Percentiles rank a stretch among this genome's conserved stretches.
Evolutionary conservation across 352 stramenopile species (phyloP).

Genomic region (Thraustochytrium striatum): DNA sequence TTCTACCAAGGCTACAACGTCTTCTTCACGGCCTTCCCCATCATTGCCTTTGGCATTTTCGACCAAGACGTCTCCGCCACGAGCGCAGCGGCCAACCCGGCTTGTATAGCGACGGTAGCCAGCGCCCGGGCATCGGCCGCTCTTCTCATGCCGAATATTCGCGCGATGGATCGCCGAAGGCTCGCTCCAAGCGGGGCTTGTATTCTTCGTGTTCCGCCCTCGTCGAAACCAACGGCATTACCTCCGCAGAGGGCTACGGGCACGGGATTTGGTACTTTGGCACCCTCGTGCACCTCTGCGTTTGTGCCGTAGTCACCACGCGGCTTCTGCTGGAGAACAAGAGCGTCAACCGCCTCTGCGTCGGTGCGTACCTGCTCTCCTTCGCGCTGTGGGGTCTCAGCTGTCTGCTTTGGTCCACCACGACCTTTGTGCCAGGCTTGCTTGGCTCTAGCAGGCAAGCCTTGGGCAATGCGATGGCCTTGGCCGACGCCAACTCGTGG

Average conservation of each 20-base stretch:
- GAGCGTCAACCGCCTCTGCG: not conserved
- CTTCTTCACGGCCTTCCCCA: conserved; percentile 74
- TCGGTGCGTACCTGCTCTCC: conserved; percentile 21
- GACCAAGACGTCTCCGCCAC: conserved; percentile 74
- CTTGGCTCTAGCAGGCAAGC: conserved; percentile 1
- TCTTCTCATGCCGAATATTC: conserved; percentile 24
- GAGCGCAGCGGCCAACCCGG: conserved; percentile 67
- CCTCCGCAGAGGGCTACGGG: conserved; percentile 2
- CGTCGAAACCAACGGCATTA: not conserved
- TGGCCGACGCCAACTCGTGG: not conserved
- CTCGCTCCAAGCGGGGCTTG: not conserved
- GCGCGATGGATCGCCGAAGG: conserved; percentile 24
- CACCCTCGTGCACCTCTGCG: not conserved
- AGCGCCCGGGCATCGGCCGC: not conserved
- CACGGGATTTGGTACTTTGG: conserved; percentile 29
- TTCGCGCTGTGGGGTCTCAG: not conserved
- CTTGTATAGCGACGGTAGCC: conserved; percentile 71
- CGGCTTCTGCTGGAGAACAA: conserved; percentile 27
- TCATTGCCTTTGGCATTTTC: conserved; percentile 72
- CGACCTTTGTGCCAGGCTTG: not conserved
- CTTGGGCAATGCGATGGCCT: not conserved
- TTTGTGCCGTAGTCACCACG: conserved; percentile 22
- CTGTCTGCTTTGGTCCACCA: not conserved
- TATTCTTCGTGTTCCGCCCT: not conserved
- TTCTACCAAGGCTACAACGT: conserved; percentile 81